These are phyloP conservation scores for Platanthera zijinensis DNA, from an alignment of 106 monocot genomes.

Conservation along the genomic window DNA sequence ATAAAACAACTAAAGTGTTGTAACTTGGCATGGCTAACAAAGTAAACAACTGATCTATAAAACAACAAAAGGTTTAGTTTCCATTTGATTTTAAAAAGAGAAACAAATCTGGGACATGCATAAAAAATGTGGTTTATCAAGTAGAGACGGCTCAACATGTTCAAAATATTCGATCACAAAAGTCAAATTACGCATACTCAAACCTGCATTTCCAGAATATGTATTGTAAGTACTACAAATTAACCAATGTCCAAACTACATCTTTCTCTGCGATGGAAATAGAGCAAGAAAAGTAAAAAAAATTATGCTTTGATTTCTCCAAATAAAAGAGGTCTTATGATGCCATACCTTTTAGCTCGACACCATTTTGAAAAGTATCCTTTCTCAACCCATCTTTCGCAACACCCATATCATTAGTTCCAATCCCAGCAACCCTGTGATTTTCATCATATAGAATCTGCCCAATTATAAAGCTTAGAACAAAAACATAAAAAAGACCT, in stretches of 20 bases:
- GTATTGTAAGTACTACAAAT: not conserved
- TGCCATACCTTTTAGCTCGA: constrained; percentile 74
- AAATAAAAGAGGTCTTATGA: not conserved
- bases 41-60: not conserved
- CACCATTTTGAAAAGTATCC: constrained; percentile 92
- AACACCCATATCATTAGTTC: constrained; percentile 93
- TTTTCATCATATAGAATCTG: constrained; percentile 89
- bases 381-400: constrained; percentile 91
- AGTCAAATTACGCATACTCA: not conserved
- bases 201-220: not conserved
- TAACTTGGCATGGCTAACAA: not conserved
- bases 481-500: constrained; percentile 1
- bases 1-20: not conserved
- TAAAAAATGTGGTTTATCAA: not conserved
- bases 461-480: constrained; percentile 32
- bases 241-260: constrained; percentile 1
- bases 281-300: not conserved
- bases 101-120: not conserved
- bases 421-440: constrained; percentile 75
- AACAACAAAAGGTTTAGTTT: not conserved
- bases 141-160: not conserved
- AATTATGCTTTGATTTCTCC: not conserved
- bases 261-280: not conserved
- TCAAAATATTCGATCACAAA: not conserved
- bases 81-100: not conserved